These are phyloP conservation scores for Debaryomycetaceae sp. DNA, from an alignment of 1,139 yeast species.

Conservation along the genomic window DNA sequence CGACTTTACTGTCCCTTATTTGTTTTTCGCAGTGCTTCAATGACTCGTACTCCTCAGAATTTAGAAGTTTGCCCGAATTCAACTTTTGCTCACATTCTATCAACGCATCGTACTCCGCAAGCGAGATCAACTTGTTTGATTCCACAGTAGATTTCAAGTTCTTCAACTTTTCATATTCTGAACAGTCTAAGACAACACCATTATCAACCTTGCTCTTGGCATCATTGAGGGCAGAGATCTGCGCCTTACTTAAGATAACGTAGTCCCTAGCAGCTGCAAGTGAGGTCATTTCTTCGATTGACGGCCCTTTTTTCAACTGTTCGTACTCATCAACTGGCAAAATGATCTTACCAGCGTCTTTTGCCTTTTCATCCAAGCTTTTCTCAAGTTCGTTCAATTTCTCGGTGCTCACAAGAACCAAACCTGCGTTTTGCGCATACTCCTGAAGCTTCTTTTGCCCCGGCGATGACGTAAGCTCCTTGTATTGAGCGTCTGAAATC, in stretches of 20 bases:
- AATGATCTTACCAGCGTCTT: conserved; percentile 21
- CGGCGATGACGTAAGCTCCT: conserved; percentile 17
- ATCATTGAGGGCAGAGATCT: too few species aligned
- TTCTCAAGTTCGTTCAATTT: conserved; percentile 6
- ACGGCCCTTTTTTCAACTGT: conserved; percentile 10
- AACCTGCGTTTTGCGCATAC: conserved; percentile 15
- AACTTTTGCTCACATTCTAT: conserved; percentile 1
- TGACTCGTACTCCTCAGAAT: conserved; percentile 1
- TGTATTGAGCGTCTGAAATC: conserved; percentile 15
- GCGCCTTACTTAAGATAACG: too few species aligned
- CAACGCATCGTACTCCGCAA: conserved; percentile 4
- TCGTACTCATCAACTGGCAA: conserved; percentile 16
- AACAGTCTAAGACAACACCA: background rate
- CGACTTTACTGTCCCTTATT: conserved; percentile 3
- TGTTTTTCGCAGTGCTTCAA: conserved; percentile 5
- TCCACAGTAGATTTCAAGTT: background rate
- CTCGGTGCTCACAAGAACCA: conserved; percentile 14
- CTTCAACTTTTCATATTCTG: conserved; percentile 3
- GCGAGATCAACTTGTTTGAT: background rate
- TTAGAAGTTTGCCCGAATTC: background rate
- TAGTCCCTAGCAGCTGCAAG: conserved; percentile 1
- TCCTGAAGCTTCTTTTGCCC: conserved; percentile 18
- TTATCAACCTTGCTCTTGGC: too few species aligned
- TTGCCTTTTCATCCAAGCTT: conserved; percentile 22
- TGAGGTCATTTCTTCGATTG: conserved; percentile 5